Evolutionary conservation across 768 basidiomycete genomes (phyloP).

Genomic region (Boletus eberwhitei): DNA sequence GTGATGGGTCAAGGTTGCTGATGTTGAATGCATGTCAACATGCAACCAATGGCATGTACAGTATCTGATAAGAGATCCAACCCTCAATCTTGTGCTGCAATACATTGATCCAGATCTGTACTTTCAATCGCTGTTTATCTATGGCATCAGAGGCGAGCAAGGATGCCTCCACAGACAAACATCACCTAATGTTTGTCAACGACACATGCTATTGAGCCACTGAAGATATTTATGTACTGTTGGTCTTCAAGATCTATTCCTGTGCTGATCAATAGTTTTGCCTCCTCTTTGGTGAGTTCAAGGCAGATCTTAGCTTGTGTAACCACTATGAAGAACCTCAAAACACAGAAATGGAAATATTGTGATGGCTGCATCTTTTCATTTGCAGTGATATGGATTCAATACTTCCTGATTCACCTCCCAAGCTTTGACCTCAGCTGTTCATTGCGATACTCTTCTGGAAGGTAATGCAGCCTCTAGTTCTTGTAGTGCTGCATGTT

Average conservation of each 20-base stretch:
- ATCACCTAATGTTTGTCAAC: neutral
- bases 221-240: neutral
- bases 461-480: too few species aligned
- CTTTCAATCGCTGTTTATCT: neutral
- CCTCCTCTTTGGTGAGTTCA: neutral
- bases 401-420: neutral
- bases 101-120: neutral
- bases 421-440: neutral
- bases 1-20: neutral
- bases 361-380: neutral
- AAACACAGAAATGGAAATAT: neutral
- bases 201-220: neutral
- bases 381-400: neutral
- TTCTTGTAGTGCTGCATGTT: too few species aligned
- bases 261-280: neutral
- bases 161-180: neutral
- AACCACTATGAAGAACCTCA: neutral
- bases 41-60: neutral
- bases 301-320: neutral
- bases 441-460: too few species aligned
- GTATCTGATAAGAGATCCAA: neutral
- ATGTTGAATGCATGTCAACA: neutral
- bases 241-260: neutral
- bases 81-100: neutral
- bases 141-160: neutral